These are phyloP conservation scores for Zygosaccharomyces bailii DNA, from an alignment of 805 yeast genomes.

Conservation along the genomic window DNA sequence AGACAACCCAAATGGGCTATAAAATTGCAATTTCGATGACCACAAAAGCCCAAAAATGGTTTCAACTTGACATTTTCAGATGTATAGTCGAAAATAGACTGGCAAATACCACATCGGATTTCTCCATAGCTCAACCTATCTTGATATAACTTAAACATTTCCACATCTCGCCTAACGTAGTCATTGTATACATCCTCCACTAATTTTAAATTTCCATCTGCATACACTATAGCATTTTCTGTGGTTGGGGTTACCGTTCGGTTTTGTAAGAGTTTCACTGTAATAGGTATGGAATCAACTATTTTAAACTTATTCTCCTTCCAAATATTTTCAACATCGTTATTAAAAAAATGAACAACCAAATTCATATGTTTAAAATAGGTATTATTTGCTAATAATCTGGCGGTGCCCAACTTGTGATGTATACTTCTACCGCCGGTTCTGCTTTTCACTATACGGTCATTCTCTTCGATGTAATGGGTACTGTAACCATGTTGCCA, in stretches of 20 bases:
- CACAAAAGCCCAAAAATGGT: constrained; percentile 39
- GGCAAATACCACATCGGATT: constrained; percentile 37
- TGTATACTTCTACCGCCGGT: constrained; percentile 42
- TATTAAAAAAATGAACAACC: constrained; percentile 45
- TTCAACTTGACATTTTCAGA: constrained; percentile 26
- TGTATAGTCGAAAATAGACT: constrained; percentile 35
- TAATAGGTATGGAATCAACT: neutral
- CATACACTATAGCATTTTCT: constrained; percentile 14
- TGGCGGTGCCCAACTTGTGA: constrained; percentile 46
- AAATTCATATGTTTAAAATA: constrained; percentile 48
- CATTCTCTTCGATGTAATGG: constrained; percentile 46
- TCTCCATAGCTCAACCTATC: constrained; percentile 25
- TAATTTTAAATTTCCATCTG: constrained; percentile 25
- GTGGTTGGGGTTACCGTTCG: constrained; percentile 11
- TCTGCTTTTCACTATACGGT: constrained; percentile 40
- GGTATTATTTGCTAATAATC: constrained; percentile 41
- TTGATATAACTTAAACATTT: constrained; percentile 16
- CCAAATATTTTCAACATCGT: constrained; percentile 26
- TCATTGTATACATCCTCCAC: constrained; percentile 30
- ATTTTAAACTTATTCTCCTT: constrained; percentile 22
- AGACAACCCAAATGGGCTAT: constrained; percentile 42
- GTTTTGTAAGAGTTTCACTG: constrained; percentile 2
- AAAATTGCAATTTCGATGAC: constrained; percentile 32
- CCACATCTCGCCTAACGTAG: constrained; percentile 15
- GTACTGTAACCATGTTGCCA: constrained; percentile 73